These are phyloP conservation scores for Albugo laibachii DNA, from an alignment of 352 stramenopile genomes.

Conservation along the genomic window DNA sequence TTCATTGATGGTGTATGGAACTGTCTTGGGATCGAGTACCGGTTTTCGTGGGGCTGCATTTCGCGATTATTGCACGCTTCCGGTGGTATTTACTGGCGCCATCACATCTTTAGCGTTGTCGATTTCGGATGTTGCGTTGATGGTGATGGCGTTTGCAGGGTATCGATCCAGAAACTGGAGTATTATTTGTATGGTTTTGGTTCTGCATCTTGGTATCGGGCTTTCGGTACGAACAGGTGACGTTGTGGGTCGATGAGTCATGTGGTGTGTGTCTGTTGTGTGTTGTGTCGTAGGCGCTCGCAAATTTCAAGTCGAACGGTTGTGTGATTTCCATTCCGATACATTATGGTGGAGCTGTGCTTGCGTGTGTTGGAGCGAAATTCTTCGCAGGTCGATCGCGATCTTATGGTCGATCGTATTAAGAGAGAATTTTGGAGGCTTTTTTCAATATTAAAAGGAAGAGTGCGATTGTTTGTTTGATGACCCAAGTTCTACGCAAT, in stretches of 20 bases:
- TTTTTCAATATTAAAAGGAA: no score
- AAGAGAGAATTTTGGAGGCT: no score
- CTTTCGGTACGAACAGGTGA: constrained; percentile 25
- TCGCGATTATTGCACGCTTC: constrained; percentile 48
- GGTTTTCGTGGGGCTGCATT: constrained; percentile 49
- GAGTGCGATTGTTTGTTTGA: no score
- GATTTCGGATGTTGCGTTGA: constrained; percentile 54
- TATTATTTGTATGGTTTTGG: constrained; percentile 24
- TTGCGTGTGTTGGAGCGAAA: constrained; percentile 20
- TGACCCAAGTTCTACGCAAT: no score
- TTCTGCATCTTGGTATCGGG: constrained; percentile 54
- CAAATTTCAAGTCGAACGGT: constrained; percentile 58
- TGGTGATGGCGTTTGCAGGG: constrained; percentile 65
- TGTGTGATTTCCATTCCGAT: constrained; percentile 57
- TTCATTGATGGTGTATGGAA: constrained; percentile 70
- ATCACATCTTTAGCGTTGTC: constrained; percentile 57
- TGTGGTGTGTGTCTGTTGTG: constrained; percentile 1
- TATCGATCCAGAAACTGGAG: constrained; percentile 41
- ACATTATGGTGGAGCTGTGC: constrained; percentile 36
- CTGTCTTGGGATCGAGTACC: constrained; percentile 42
- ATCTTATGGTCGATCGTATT: not conserved
- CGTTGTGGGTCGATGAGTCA: not conserved
- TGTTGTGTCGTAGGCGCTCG: constrained; percentile 17
- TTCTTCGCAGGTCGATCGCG: not conserved
- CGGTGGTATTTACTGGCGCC: constrained; percentile 42